These are phyloP conservation scores for Carex pumila DNA, from an alignment of 176 grass and related monocot species.

Conservation along the genomic window DNA sequence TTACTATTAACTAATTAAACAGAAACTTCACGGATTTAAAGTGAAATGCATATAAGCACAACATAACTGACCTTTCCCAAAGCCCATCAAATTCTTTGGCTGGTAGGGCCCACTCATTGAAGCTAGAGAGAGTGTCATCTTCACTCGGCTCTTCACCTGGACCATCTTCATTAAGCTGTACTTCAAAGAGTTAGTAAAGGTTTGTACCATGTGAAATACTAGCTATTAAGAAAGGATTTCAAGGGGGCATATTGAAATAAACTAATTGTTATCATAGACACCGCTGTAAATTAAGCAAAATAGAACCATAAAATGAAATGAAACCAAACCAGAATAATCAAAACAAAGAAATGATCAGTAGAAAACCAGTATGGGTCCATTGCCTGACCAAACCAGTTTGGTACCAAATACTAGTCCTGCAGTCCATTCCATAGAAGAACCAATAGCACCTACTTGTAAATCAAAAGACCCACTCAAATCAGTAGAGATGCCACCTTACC, in stretches of 20 bases:
- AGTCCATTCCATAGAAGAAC: not conserved
- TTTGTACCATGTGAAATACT: not conserved
- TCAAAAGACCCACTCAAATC: not conserved
- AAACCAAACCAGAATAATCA: not conserved
- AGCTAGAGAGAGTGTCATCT: conserved; percentile 85
- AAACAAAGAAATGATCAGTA: not conserved
- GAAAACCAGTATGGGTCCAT: not conserved
- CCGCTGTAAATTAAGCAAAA: not conserved
- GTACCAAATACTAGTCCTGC: not conserved
- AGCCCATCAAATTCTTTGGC: conserved; percentile 98
- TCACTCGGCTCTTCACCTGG: conserved; percentile 88
- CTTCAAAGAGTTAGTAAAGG: not conserved
- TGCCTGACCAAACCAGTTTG: not conserved
- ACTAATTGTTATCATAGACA: not conserved
- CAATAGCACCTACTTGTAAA: not conserved
- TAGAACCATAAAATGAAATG: not conserved
- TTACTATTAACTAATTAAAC: conserved; percentile 16
- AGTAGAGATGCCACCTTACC: conserved; percentile 27
- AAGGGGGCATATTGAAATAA: not conserved
- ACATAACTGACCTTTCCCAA: conserved; percentile 72
- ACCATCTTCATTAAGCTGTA: conserved; percentile 92
- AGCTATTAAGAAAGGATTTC: not conserved
- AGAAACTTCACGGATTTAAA: not conserved
- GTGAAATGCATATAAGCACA: conserved; percentile 7
- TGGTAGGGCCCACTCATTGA: conserved; percentile 86